These are phyloP conservation scores for Cryptosporidium tyzzeri DNA, from an alignment of 169 alveolate genomes.

Conservation along the genomic window DNA sequence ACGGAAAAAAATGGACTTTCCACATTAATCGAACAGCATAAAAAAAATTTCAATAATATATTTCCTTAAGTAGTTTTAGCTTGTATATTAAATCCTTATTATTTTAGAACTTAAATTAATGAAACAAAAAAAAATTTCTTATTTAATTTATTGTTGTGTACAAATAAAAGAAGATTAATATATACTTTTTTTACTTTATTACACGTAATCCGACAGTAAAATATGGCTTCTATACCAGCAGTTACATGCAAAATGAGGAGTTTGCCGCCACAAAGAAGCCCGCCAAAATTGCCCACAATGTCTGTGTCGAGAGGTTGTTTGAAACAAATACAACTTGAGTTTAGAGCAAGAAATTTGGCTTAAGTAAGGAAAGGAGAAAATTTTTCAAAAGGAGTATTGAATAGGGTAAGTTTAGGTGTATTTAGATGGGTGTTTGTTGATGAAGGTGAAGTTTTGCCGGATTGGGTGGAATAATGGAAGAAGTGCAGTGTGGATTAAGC, in stretches of 20 bases:
- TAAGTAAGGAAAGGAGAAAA: slow-evolving; percentile 38
- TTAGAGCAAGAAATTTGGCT: slow-evolving; percentile 38
- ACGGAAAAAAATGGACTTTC: not conserved
- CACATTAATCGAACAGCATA: not conserved
- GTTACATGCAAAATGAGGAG: slow-evolving; percentile 56
- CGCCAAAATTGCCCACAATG: slow-evolving; percentile 76
- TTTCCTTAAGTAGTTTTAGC: not conserved
- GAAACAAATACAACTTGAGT: slow-evolving; percentile 62
- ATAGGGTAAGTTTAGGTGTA: slow-evolving; percentile 34
- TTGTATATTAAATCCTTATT: not conserved
- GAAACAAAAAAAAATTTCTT: not conserved
- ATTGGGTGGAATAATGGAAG: not conserved
- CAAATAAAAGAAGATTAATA: not conserved
- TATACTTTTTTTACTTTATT: not conserved
- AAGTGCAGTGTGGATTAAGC: not conserved
- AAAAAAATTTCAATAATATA: not conserved
- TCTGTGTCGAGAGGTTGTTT: slow-evolving; percentile 75
- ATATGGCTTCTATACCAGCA: slow-evolving; percentile 25
- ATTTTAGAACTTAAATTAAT: not conserved
- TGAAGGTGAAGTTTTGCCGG: not conserved
- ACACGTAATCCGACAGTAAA: slow-evolving; percentile 16
- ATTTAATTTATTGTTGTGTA: not conserved
- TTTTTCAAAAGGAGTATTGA: slow-evolving; percentile 1
- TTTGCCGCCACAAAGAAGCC: slow-evolving; percentile 32
- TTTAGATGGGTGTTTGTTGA: not conserved